These are phyloP conservation scores for Xylaria digitata DNA, from an alignment of 2,329 filamentous ascomycete species.

Conservation along the genomic window DNA sequence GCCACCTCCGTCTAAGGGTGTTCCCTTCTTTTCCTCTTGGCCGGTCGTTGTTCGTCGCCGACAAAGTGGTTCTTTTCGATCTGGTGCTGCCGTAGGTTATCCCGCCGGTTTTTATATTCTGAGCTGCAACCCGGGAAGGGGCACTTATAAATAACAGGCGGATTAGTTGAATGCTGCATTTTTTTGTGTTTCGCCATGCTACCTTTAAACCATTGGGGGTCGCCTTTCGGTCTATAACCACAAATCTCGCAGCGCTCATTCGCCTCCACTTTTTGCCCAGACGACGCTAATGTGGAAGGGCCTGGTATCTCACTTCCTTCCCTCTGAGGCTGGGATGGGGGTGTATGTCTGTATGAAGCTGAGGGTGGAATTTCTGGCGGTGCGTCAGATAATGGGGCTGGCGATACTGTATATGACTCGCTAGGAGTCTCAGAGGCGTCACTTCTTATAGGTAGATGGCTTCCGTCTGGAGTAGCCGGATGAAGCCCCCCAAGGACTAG, in stretches of 20 bases:
- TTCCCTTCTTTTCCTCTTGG: constrained; percentile 60
- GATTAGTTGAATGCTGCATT: constrained; percentile 62
- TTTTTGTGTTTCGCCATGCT: constrained; percentile 70
- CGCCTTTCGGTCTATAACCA: constrained; percentile 66
- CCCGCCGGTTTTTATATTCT: constrained; percentile 66
- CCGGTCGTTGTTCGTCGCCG: constrained; percentile 56
- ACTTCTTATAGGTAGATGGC: constrained; percentile 26
- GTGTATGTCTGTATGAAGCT: constrained; percentile 36
- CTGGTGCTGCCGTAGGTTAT: constrained; percentile 68
- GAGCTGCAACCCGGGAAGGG: constrained; percentile 65
- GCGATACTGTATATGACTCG: constrained; percentile 38
- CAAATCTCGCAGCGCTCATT: constrained; percentile 63
- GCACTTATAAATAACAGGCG: constrained; percentile 64
- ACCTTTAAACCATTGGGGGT: constrained; percentile 68
- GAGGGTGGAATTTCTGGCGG: constrained; percentile 27
- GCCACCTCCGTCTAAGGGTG: constrained; percentile 21
- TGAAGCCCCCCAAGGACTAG: constrained; percentile 37
- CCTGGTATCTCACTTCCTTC: constrained; percentile 32
- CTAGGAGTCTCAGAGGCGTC: constrained; percentile 38
- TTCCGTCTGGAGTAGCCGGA: constrained; percentile 29
- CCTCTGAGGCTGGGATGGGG: constrained; percentile 30
- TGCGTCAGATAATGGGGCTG: constrained; percentile 37
- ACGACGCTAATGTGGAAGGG: constrained; percentile 38
- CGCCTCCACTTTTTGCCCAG: constrained; percentile 55
- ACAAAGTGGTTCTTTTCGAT: constrained; percentile 67